Evolutionary conservation across 78 protist genomes (phyloP).

Genomic region (Tieghemostelium lacteum): DNA sequence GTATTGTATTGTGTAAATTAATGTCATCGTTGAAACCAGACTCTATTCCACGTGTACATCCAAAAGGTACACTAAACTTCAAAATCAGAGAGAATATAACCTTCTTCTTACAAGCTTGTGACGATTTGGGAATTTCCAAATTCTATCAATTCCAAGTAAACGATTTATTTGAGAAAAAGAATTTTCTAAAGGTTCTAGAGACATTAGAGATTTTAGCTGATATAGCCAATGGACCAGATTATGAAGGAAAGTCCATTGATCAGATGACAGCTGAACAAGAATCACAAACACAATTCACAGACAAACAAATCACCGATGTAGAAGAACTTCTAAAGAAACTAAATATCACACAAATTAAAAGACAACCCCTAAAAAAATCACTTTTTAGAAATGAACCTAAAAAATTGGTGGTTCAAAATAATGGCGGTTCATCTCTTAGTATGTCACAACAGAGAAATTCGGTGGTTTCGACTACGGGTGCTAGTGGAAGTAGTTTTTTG

Average conservation of each 20-base stretch:
- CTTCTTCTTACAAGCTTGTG: conserved; percentile 44
- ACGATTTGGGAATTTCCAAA: conserved; percentile 51
- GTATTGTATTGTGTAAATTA: conserved; percentile 49
- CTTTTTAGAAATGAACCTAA: conserved; percentile 27
- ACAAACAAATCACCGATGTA: conserved; percentile 23
- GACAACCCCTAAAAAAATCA: conserved; percentile 27
- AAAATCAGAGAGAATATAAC: conserved; percentile 56
- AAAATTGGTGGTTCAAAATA: not conserved
- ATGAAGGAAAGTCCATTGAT: conserved; percentile 48
- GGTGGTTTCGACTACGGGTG: not conserved
- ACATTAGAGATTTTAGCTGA: conserved; percentile 65
- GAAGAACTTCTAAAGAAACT: conserved; percentile 24
- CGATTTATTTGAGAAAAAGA: conserved; percentile 45
- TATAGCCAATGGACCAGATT: conserved; percentile 23
- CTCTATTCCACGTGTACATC: conserved; percentile 66
- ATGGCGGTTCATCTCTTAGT: not conserved
- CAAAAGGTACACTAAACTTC: conserved; percentile 26
- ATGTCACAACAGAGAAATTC: not conserved
- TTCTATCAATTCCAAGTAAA: conserved; percentile 24
- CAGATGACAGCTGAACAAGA: conserved; percentile 30
- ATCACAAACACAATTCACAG: conserved; percentile 24
- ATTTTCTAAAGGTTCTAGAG: conserved; percentile 50
- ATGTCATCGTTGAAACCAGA: conserved; percentile 26
- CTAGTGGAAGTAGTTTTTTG: too few species aligned
- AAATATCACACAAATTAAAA: conserved; percentile 28